Evolutionary conservation across 1,284 basidiomycete species (phyloP), one percentile per base, ranked within the genome.

Genomic region (Malassezia restricta): DNA sequence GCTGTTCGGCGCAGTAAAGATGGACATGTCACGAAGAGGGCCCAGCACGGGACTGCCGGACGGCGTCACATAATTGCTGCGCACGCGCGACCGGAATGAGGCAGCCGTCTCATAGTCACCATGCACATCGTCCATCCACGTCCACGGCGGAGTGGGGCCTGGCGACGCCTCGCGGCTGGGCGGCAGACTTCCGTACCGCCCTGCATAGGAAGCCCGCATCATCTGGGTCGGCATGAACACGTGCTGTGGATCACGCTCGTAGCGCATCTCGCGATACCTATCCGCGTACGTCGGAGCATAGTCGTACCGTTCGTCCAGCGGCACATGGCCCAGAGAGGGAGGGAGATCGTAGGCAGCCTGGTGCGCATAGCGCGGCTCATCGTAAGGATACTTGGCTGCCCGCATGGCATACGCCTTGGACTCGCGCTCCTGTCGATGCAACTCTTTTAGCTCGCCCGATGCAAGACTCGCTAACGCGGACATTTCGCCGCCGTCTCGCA

Each of bases 21-120:
- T 47, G 46, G 62, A 66, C 68, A 72, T 69, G 52, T 61, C 69
- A 40, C 66, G 63, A 42, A 72, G 50, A 35, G 69, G 66, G 24
- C 66, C 69, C 5, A 72, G 63, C 7, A 72, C 69, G 42, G 69
- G 69, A 38, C 65, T 67, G 51, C 66, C 63, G 39, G 65, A 68
- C 9, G 69, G 69, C 8, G 69, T 72, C 61, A 64, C 70, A 42
- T 68, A 54, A 37, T 45, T 54, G 51, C 51, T 54, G 8, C 44
- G 44, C 39, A 40, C 39, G n/a, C 9, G 39, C 3, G 39, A 6
- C 8, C 39, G 39, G n/a, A 43, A 30, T 3, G 41, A 17, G 17
- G 11, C 20, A 9, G 17, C 17, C 14, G 39, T 3, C 24, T 63
- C 64, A 40, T 40, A 9, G 39, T 62, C 55, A 17, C 9, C 11